phyloP scores from a whole-genome alignment of 352 stramenopile genomes.

The Paralagenidium karlingii region DNA sequence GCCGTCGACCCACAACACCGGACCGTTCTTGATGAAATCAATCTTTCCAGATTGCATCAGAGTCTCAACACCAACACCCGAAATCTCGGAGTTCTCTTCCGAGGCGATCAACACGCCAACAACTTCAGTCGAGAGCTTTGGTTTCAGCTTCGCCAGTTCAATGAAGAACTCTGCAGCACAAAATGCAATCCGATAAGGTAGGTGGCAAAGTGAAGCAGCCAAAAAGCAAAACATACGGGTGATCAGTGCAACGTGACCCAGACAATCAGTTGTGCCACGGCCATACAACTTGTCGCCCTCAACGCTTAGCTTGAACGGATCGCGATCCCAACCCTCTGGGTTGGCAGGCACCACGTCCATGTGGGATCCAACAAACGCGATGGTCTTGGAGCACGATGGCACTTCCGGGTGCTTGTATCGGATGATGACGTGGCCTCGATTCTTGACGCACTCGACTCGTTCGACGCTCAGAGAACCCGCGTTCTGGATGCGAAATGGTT shows the following conservation, averaged over 20 bases:
- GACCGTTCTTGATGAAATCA: constrained; percentile 87
- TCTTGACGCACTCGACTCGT: constrained; percentile 70
- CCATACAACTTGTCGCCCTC: constrained; percentile 89
- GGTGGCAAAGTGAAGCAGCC: not conserved
- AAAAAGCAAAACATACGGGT: constrained; percentile 43
- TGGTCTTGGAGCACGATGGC: constrained; percentile 37
- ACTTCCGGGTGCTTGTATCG: constrained; percentile 58
- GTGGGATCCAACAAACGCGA: constrained; percentile 83
- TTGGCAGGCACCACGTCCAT: constrained; percentile 90
- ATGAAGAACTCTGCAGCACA: constrained; percentile 31
- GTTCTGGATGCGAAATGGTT: constrained; percentile 78
- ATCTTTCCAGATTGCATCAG: constrained; percentile 83
- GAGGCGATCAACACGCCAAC: constrained; percentile 87
- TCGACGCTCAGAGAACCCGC: constrained; percentile 52
- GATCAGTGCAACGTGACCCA: constrained; percentile 87
- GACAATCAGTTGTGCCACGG: constrained; percentile 87
- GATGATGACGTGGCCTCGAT: constrained; percentile 87
- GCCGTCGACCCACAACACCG: constrained; percentile 88
- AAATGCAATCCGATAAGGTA: not conserved
- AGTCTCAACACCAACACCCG: constrained; percentile 80
- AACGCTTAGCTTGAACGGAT: constrained; percentile 82
- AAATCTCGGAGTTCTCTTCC: constrained; percentile 73
- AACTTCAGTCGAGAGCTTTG: constrained; percentile 62
- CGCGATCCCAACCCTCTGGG: constrained; percentile 77
- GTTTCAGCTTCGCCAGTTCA: constrained; percentile 60